Base-by-base conservation (phyloP, 2,329 filamentous ascomycete species). In the Neurospora sp. region DNA sequence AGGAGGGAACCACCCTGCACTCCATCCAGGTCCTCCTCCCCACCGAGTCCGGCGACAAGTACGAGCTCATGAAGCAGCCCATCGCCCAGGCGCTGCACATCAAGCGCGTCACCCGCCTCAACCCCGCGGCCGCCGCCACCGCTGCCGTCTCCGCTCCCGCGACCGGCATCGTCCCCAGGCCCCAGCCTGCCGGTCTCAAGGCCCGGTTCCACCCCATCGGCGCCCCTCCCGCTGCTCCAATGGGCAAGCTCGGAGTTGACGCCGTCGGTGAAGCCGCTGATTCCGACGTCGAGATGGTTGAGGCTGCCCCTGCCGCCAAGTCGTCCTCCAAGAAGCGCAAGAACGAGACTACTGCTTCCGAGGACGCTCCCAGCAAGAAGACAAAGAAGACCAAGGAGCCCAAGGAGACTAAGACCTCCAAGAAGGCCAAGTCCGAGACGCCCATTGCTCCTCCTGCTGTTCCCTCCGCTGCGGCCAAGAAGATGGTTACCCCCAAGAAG, bases 151-250 rank as follows among this genome's bases (percentile, higher is more conserved):
- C 82, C 33, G 83, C 82, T 28, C 81, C 83, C 67, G 81, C 84
- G 2, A 80, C 85, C 4, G 81, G 84, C 70, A 87, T 82, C 71
- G 78, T 84, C 1, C 82, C 87, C 67, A 86, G 89, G 71, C 82
- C 86, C 66, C 91, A 93, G 77, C 90, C 91, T 1, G 84, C 86
- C 75, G 90, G 88, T 7, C 80, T 94, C 69, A 88, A 85, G 75
- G 86, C 89, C 79, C 87, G 91, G 40, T 93, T 87, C 78, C 85
- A 85, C 69, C 91, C 91, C 1, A 86, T 90, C 66, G 91, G 91
- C 38, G 82, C 87, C 62, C 73, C 81, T 9, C 7, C 52, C 15
- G 77, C 75, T 33, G 74, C 75, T 11, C 62, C 70, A 10, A 67
- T 72, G 74, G 77, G 75, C 66, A 77, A 72, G 15, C 84, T 84